Conservation (phyloP, 2,329 filamentous ascomycete genomes). For the Epichloe hybrida region DNA sequence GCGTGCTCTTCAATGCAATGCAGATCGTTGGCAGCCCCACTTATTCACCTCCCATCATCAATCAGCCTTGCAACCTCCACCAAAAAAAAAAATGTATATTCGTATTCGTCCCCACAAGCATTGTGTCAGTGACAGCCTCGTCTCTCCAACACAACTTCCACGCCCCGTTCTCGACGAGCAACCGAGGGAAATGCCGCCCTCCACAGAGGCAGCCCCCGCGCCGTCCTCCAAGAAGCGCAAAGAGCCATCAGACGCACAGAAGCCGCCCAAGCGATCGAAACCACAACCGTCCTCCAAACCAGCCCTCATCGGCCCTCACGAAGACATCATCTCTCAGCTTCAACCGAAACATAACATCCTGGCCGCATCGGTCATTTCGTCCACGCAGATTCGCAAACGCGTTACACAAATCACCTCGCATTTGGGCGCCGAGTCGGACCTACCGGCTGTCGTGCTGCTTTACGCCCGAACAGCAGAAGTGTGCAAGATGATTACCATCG, state of each 20-base stretch:
- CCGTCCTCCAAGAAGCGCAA: background rate
- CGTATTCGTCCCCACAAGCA: too few relatives aligned
- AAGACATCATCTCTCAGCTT: conserved; percentile 30
- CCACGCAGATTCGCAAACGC: conserved; percentile 44
- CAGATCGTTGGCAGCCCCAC: too few relatives aligned
- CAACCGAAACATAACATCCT: conserved; percentile 35
- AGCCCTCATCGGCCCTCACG: conserved; percentile 24
- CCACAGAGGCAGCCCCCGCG: background rate
- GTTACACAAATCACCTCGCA: conserved; percentile 32
- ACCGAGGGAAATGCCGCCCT: background rate
- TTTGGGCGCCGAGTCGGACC: conserved; percentile 17
- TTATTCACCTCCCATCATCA: too few relatives aligned
- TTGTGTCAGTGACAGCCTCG: background rate
- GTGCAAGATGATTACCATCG: conserved; percentile 54
- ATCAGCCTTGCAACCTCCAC: too few relatives aligned
- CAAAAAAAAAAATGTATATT: too few relatives aligned
- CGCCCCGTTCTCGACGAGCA: background rate
- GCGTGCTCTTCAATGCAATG: too few relatives aligned
- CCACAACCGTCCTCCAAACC: conserved; percentile 5
- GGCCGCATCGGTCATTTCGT: conserved; percentile 42
- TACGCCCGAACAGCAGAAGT: conserved; percentile 37
- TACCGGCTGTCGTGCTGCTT: conserved; percentile 29
- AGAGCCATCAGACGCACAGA: background rate
- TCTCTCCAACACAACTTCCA: background rate
- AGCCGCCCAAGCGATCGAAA: conserved; percentile 1